Evolutionary conservation across 1,139 yeast genomes (phyloP).

Genomic region (Candida labiduridarum): DNA sequence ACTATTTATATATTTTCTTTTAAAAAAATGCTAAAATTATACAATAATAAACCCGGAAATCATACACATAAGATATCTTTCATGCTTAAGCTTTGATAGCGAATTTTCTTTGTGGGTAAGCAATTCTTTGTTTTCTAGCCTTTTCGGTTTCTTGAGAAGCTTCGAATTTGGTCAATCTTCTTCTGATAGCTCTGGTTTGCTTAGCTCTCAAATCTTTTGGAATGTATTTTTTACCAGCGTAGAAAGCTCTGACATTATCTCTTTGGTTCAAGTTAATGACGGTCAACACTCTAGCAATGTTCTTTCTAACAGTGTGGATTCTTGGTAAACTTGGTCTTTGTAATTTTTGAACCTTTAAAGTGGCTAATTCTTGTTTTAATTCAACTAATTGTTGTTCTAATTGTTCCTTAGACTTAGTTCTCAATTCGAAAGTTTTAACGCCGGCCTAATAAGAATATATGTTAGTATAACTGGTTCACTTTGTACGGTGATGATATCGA

Average conservation of each 20-base stretch:
- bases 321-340: slow-evolving; percentile 91
- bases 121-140: slow-evolving; percentile 88
- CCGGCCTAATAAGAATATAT: slow-evolving; percentile 59
- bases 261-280: slow-evolving; percentile 97
- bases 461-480: slow-evolving; percentile 1
- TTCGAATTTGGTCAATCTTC: slow-evolving; percentile 90
- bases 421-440: slow-evolving; percentile 93
- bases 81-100: slow-evolving; percentile 92
- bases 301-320: slow-evolving; percentile 95
- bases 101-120: slow-evolving; percentile 98
- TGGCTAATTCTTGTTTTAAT: slow-evolving; percentile 95
- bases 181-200: slow-evolving; percentile 99
- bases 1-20: slow-evolving; percentile 6
- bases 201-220: slow-evolving; percentile 99
- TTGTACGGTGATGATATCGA: not conserved
- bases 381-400: slow-evolving; percentile 93
- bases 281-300: slow-evolving; percentile 98
- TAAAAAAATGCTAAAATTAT: slow-evolving; percentile 8
- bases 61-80: not conserved
- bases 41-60: slow-evolving; percentile 6
- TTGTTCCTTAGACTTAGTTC: slow-evolving; percentile 96
- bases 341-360: slow-evolving; percentile 94
- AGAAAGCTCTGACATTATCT: slow-evolving; percentile 91
- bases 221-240: slow-evolving; percentile 94
- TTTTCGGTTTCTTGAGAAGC: slow-evolving; percentile 79